Percentiles rank a stretch among this genome's conserved stretches.
Evolutionary conservation across 176 grass and related monocot genomes (phyloP).

Genomic region (Guadua angustifolia): DNA sequence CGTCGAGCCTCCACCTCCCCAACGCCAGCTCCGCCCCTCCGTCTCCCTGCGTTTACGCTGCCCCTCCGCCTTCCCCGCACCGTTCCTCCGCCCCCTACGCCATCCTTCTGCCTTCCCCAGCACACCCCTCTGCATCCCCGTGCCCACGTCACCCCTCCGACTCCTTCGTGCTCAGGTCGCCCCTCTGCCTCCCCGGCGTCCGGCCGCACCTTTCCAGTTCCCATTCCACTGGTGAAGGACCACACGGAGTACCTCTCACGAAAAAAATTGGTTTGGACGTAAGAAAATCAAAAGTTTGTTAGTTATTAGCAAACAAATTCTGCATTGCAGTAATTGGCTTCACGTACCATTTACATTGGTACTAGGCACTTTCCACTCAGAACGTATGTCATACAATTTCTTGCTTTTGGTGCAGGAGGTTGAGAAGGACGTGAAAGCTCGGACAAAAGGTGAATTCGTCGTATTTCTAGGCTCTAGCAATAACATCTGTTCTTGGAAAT

Average conservation of each 20-base stretch:
- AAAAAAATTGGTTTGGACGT: not conserved
- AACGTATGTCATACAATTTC: not conserved
- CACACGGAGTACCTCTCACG: not conserved
- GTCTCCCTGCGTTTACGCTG: too few relatives aligned
- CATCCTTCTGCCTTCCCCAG: too few relatives aligned
- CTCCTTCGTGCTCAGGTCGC: too few relatives aligned
- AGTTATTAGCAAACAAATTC: not conserved
- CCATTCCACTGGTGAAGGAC: not conserved
- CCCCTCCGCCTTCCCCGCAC: too few relatives aligned
- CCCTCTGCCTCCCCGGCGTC: too few relatives aligned
- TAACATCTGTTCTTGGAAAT: too few relatives aligned
- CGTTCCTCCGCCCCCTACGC: too few relatives aligned
- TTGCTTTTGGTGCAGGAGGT: conserved; percentile 49
- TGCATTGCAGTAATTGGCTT: not conserved
- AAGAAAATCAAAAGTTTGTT: not conserved
- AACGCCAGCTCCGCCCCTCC: too few relatives aligned
- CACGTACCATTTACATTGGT: not conserved
- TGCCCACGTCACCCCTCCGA: too few relatives aligned
- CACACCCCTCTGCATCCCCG: too few relatives aligned
- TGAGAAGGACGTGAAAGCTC: conserved; percentile 66
- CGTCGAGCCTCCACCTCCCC: too few relatives aligned
- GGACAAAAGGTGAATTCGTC: conserved; percentile 63
- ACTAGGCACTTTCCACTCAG: not conserved
- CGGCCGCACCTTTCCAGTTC: not conserved
- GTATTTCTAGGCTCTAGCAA: too few relatives aligned